phyloP scores from a whole-genome alignment of 1,139 yeast species.

The Sugiyamaella grinbergsii region DNA sequence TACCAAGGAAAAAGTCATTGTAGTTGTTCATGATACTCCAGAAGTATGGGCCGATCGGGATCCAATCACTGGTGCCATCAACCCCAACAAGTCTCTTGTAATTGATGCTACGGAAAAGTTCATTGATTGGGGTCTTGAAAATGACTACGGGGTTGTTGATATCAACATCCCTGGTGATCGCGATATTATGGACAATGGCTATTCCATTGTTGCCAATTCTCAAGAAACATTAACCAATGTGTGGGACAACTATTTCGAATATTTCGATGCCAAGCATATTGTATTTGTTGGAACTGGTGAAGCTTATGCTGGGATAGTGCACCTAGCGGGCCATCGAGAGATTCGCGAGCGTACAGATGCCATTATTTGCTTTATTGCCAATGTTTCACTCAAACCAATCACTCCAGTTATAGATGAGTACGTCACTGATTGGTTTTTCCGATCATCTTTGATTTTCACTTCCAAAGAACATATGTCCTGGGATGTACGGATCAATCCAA shows the following conservation, averaged over 20 bases:
- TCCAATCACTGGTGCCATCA: constrained; percentile 76
- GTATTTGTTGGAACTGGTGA: constrained; percentile 90
- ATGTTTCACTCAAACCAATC: constrained; percentile 67
- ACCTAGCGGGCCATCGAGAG: constrained; percentile 80
- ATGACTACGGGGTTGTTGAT: constrained; percentile 78
- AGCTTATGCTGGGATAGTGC: constrained; percentile 83
- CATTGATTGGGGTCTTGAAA: constrained; percentile 59
- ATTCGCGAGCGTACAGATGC: constrained; percentile 68
- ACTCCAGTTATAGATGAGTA: constrained; percentile 88
- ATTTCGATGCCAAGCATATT: constrained; percentile 68
- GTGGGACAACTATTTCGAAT: constrained; percentile 89
- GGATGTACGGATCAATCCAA: constrained; percentile 58
- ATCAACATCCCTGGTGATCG: constrained; percentile 63
- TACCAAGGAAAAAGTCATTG: constrained; percentile 60
- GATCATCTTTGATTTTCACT: constrained; percentile 81
- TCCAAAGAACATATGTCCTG: constrained; percentile 75
- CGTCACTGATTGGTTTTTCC: constrained; percentile 88
- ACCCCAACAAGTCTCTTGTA: constrained; percentile 67
- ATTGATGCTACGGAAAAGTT: constrained; percentile 61
- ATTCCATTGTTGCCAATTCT: constrained; percentile 40
- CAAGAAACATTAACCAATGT: constrained; percentile 77
- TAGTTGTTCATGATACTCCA: constrained; percentile 88
- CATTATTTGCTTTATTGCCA: constrained; percentile 69
- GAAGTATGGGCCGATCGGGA: constrained; percentile 89
- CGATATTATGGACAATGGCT: constrained; percentile 29